Percentiles rank a stretch among this genome's conserved stretches.
Evolutionary conservation across 345 rosid genomes (phyloP).

Genomic region (Leavenworthia alabamica): DNA sequence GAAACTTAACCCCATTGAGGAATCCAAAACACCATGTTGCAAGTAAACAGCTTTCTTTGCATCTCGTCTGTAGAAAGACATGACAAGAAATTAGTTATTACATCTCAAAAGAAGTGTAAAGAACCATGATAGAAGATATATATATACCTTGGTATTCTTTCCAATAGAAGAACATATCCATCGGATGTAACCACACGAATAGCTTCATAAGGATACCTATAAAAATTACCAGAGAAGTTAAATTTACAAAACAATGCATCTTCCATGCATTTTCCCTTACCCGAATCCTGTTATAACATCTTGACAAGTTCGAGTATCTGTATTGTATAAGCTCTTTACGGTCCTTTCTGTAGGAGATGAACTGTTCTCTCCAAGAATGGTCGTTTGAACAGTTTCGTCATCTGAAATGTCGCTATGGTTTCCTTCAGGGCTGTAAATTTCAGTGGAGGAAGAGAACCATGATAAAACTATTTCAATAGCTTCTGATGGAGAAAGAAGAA

Average conservation of each 20-base stretch:
- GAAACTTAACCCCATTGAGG: slow-evolving; percentile 86
- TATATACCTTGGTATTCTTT: slow-evolving; percentile 89
- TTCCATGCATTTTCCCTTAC: slow-evolving; percentile 29
- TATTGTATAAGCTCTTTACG: slow-evolving; percentile 43
- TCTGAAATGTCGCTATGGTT: slow-evolving; percentile 10
- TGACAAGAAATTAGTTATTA: neutral
- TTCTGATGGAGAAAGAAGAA: slow-evolving; percentile 68
- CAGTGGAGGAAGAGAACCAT: slow-evolving; percentile 45
- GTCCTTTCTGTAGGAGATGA: slow-evolving; percentile 47
- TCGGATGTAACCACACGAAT: slow-evolving; percentile 80
- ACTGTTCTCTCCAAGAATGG: slow-evolving; percentile 53
- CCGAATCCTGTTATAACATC: slow-evolving; percentile 96
- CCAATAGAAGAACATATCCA: slow-evolving; percentile 89
- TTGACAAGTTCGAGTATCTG: slow-evolving; percentile 87
- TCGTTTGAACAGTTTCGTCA: slow-evolving; percentile 35
- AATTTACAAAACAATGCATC: neutral
- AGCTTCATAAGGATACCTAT: slow-evolving; percentile 88
- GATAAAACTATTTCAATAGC: slow-evolving; percentile 33
- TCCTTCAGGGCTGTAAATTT: slow-evolving; percentile 16
- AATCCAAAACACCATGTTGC: slow-evolving; percentile 88
- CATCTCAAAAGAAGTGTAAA: neutral
- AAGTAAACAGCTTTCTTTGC: slow-evolving; percentile 80
- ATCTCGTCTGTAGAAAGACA: slow-evolving; percentile 56
- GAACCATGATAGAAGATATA: slow-evolving; percentile 17
- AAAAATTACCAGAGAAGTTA: slow-evolving; percentile 9